Conservation (phyloP, 441 rosid species). For the Pelargonium cotyledonis region DNA sequence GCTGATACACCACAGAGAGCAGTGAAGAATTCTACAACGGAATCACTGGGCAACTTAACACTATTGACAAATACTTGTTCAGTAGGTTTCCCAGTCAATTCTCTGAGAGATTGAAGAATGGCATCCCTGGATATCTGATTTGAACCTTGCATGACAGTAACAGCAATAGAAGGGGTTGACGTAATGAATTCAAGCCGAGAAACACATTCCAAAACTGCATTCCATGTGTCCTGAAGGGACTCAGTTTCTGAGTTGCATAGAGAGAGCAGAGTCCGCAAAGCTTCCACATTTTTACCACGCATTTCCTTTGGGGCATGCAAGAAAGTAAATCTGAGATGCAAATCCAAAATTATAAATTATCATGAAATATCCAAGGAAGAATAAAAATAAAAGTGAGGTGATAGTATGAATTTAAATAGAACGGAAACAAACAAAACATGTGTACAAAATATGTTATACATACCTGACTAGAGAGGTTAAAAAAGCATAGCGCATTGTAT, state of each 20-base stretch:
- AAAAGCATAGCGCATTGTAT: conserved; percentile 99
- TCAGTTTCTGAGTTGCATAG: conserved; percentile 74
- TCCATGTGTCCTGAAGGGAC: conserved; percentile 98
- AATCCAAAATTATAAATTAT: conserved; percentile 22
- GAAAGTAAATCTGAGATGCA: conserved; percentile 80
- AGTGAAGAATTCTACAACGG: conserved; percentile 92
- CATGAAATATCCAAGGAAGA: conserved; percentile 19
- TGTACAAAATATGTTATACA: too few species aligned
- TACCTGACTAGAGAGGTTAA: conserved; percentile 94
- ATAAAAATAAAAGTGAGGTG: conserved; percentile 7
- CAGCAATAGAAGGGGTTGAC: conserved; percentile 86
- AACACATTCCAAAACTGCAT: conserved; percentile 97
- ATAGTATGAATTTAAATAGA: conserved; percentile 7
- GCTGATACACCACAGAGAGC: conserved; percentile 99
- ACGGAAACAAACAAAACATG: too few species aligned
- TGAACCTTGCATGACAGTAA: conserved; percentile 96
- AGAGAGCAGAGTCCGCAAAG: conserved; percentile 75
- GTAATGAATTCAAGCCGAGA: conserved; percentile 93
- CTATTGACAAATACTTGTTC: conserved; percentile 94
- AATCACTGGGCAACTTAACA: conserved; percentile 88
- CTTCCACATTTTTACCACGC: conserved; percentile 98
- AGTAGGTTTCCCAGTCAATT: conserved; percentile 87
- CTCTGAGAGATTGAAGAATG: conserved; percentile 85
- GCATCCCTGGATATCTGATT: conserved; percentile 98
- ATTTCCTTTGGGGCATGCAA: conserved; percentile 98